phyloP scores from a whole-genome alignment of 140 eudicot genomes.

The Ambrosia hybrid region DNA sequence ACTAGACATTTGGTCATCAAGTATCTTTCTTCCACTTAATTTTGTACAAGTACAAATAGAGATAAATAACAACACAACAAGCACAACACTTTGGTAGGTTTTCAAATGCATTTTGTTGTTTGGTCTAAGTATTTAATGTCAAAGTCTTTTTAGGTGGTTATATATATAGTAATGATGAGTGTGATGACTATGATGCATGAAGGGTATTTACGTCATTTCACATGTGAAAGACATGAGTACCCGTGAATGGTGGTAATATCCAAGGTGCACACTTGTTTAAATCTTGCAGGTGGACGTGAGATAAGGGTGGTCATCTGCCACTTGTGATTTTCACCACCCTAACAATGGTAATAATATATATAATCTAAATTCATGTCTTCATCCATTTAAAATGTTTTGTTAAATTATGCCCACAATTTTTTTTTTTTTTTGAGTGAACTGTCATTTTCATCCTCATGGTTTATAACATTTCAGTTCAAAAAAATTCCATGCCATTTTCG shows the following conservation, averaged over 20 bases:
- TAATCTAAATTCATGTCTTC: neutral
- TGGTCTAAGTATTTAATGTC: neutral
- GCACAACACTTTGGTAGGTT: slow-evolving; percentile 18
- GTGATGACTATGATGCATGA: slow-evolving; percentile 26
- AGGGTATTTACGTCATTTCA: slow-evolving; percentile 27
- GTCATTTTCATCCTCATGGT: too few species aligned
- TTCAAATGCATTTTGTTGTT: slow-evolving; percentile 36
- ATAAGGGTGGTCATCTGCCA: slow-evolving; percentile 36
- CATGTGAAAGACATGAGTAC: slow-evolving; percentile 18
- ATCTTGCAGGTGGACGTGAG: slow-evolving; percentile 38
- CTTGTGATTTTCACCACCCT: slow-evolving; percentile 35
- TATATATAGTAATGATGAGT: slow-evolving; percentile 31
- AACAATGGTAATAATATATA: slow-evolving; percentile 30
- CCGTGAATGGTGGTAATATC: slow-evolving; percentile 33
- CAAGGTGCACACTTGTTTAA: slow-evolving; percentile 27
- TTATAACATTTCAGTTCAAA: too few species aligned
- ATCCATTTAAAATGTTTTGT: neutral
- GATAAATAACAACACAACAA: slow-evolving; percentile 23
- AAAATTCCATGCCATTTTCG: too few species aligned
- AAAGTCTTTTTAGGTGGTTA: slow-evolving; percentile 16
- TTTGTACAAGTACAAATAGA: slow-evolving; percentile 17
- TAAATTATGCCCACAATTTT: neutral
- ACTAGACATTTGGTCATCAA: slow-evolving; percentile 25
- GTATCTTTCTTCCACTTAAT: slow-evolving; percentile 36
- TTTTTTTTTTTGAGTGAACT: too few species aligned